Conservation (phyloP, 129 eudicot genomes). For the Pseudognaphalium luteoalbum region DNA sequence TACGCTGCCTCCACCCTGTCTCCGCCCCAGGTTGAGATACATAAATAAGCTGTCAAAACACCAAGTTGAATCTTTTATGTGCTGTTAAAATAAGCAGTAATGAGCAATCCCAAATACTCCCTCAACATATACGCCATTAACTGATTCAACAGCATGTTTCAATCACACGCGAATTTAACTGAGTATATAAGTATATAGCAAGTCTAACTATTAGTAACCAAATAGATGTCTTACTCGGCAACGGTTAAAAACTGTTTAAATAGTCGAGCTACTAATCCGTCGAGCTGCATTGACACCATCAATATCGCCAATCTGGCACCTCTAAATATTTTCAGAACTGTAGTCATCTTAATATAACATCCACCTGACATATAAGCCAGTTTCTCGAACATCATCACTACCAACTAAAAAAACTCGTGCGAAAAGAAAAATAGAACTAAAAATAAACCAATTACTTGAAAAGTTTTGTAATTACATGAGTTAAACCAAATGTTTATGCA, state of each 20-base stretch:
- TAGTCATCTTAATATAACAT: no score
- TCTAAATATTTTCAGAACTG: no score
- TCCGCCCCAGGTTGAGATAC: no score
- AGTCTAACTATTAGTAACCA: background rate
- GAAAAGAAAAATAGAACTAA: background rate
- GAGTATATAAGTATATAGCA: background rate
- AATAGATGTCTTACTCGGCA: background rate
- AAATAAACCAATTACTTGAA: background rate
- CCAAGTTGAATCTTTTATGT: no score
- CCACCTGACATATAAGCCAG: no score
- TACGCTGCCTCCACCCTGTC: no score
- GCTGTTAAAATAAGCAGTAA: no score
- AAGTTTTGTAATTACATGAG: background rate
- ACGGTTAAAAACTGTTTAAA: no score
- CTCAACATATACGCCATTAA: no score
- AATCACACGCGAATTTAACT: background rate
- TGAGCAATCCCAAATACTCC: no score
- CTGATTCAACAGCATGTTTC: background rate
- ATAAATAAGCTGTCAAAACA: no score
- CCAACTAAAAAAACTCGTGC: background rate
- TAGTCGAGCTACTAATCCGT: background rate
- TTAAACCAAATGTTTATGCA: background rate
- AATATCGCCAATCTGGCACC: no score
- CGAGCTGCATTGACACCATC: conserved; percentile 3
- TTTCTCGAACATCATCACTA: background rate